phyloP scores from a whole-genome alignment of 2,329 filamentous ascomycete genomes.

The Fusarium devonianum region DNA sequence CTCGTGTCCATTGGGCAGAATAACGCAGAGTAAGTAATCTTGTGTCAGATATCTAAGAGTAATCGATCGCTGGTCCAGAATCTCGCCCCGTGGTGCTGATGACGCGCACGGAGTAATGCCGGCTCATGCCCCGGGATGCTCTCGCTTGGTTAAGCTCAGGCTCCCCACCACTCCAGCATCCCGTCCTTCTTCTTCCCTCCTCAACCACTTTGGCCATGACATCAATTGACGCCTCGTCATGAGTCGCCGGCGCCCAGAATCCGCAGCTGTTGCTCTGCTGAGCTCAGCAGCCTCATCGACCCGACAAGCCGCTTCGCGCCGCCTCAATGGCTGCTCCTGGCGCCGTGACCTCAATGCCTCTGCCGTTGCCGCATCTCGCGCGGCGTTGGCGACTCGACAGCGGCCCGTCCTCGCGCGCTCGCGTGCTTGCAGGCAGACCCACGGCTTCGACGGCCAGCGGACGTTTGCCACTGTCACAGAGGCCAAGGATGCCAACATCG shows the following conservation, averaged over 20 bases:
- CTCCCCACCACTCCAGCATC: constrained; percentile 26
- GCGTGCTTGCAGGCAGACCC: not conserved
- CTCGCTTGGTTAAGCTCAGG: not conserved
- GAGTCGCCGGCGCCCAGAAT: constrained; percentile 41
- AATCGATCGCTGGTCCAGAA: not conserved
- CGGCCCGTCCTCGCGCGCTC: constrained; percentile 10
- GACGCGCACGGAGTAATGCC: constrained; percentile 33
- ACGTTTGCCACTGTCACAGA: constrained; percentile 33
- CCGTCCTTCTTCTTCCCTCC: constrained; percentile 16
- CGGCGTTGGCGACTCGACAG: constrained; percentile 15
- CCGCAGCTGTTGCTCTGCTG: constrained; percentile 39
- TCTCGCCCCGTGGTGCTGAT: constrained; percentile 3
- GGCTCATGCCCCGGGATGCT: constrained; percentile 22
- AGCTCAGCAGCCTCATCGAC: constrained; percentile 30
- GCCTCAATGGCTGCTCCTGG: constrained; percentile 30
- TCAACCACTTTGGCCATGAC: constrained; percentile 32
- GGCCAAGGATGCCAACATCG: constrained; percentile 54
- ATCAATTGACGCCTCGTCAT: constrained; percentile 44
- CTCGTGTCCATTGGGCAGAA: too few species aligned
- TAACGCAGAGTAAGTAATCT: too few species aligned
- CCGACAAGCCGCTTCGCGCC: constrained; percentile 14
- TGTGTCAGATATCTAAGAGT: not conserved
- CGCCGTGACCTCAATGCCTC: constrained; percentile 23
- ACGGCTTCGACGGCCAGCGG: constrained; percentile 12
- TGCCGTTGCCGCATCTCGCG: not conserved